Evolutionary conservation across 495 filamentous ascomycete genomes (phyloP), one percentile per base, ranked within the genome.

Genomic region (Neurospora sp.): DNA sequence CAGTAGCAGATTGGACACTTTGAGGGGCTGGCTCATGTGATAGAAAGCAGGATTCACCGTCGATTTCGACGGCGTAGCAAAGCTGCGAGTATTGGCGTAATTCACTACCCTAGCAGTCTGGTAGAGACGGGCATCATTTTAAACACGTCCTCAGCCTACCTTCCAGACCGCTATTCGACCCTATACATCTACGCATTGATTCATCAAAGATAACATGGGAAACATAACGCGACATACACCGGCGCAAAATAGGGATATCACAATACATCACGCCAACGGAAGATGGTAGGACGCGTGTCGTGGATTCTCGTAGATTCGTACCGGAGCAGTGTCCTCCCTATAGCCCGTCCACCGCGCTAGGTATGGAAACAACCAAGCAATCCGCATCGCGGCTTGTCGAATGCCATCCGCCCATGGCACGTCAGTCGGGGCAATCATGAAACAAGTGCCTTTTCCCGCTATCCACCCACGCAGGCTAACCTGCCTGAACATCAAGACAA

Each of bases 341-440:
- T 74, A 65, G 53, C 75, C 80, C 72, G 42, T 68, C 70, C 79
- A 81, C 84, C 82, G 82, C 84, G 80, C 75, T 78, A 81, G 83
- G 83, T 82, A 84, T 84, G 85, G 87, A 83, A 85, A 85, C 83
- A 87, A 84, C 85, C 82, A 84, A 83, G 83, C 81, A 75, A 80
- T 84, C 86, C 86, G 87, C 85, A 82, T 88, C 85, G 82, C 83
- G 84, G 82, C 77, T 75, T 78, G 78, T 75, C 75, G 78, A 73
- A 75, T 73, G 78, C 78, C 78, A 76, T 73, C 73, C 72, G 72
- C 74, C 73, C 72, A 71, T 75, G 78, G 76, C 74, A 76, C 69
- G 45, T 59, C 72, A 37, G 42, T 78, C 79, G 76, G 81, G 80
- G 81, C 79, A 79, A 81, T 82, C 78, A 80, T 85, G 84, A 84